Base-by-base conservation (phyloP, 768 basidiomycete species). In the Pisolithus albus region DNA sequence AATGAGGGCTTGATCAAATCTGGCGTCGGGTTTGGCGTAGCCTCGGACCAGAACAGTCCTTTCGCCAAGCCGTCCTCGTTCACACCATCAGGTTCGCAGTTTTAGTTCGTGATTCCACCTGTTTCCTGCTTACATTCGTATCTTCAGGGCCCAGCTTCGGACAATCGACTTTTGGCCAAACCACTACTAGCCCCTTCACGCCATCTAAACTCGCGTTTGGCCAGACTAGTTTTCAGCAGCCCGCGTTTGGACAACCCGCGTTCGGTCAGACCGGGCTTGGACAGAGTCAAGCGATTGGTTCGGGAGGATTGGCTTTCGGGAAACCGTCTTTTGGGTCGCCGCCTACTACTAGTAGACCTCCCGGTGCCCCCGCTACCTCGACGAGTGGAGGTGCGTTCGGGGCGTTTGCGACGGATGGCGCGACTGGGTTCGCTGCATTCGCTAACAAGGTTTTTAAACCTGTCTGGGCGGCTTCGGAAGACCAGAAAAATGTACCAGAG, bases 191-290 rank as follows among this genome's bases (percentile, higher is more conserved):
- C 32, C 32, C 32, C 11, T 10, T 34, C 32, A 11, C 32, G 32
- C 11, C 32, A 34, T 13, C 23, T 11, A 9, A 51, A 40, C 38
- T 54, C 36, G 37, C 57, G 3, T 71, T 72, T 52, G 65, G 66
- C 8, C 66, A 69, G 23, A 53, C 67, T 36, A 52, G 57, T 6
- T 76, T 75, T 54, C 74, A 72, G 2, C 68, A 71, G 38, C 53
- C 72, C 7, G 55, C 68, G 3, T 77, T 78, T 53, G 72, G 73
- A 2, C 67, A 72, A 43, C 54, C 72, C 16, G 26, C 44, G 30
- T 50, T 54, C 44, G 47, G 48, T 8, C 50, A 56, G 10, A 15
- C 60, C 54, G 30, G 50, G 56, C 7, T 47, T 13, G 34, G 34
- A 7, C 32, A 47, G 46, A 47, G 9, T 13, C 46, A 36, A 36